Conservation (phyloP, 1,284 basidiomycete species). For the Ceratobasidium sp. region DNA sequence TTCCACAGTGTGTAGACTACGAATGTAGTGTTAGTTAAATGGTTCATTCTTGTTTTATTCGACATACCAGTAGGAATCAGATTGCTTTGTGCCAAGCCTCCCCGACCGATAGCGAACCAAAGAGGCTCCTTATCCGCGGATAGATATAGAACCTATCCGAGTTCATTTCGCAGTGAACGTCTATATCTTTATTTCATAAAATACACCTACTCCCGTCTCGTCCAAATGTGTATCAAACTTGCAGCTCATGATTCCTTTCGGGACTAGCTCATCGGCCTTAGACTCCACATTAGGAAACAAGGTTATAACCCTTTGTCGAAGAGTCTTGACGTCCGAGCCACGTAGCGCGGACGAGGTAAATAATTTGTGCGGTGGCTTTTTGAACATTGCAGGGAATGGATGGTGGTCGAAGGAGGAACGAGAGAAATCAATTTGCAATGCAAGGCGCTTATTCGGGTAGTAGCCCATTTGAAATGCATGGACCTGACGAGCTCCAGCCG, state of each 20-base stretch:
- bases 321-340: slow-evolving; percentile 75
- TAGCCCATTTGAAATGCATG: no score
- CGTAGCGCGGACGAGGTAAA: slow-evolving; percentile 59
- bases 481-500: no score
- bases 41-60: background rate
- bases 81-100: slow-evolving; percentile 64
- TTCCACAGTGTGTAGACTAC: slow-evolving; percentile 82
- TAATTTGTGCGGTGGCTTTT: slow-evolving; percentile 38
- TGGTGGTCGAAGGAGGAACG: background rate
- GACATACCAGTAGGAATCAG: slow-evolving; percentile 75
- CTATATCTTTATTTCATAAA: slow-evolving; percentile 26
- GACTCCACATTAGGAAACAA: slow-evolving; percentile 61
- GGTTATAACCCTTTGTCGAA: slow-evolving; percentile 70
- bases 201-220: slow-evolving; percentile 74
- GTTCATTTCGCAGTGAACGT: slow-evolving; percentile 22
- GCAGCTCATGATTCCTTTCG: slow-evolving; percentile 74
- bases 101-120: slow-evolving; percentile 82
- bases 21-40: background rate
- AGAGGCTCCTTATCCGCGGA: slow-evolving; percentile 79
- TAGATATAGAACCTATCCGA: slow-evolving; percentile 70
- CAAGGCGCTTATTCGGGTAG: background rate
- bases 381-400: slow-evolving; percentile 38
- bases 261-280: slow-evolving; percentile 72
- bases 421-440: background rate
- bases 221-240: slow-evolving; percentile 75